These are phyloP conservation scores for Kwoniella shivajii DNA, from an alignment of 1,284 basidiomycete genomes.

Conservation along the genomic window DNA sequence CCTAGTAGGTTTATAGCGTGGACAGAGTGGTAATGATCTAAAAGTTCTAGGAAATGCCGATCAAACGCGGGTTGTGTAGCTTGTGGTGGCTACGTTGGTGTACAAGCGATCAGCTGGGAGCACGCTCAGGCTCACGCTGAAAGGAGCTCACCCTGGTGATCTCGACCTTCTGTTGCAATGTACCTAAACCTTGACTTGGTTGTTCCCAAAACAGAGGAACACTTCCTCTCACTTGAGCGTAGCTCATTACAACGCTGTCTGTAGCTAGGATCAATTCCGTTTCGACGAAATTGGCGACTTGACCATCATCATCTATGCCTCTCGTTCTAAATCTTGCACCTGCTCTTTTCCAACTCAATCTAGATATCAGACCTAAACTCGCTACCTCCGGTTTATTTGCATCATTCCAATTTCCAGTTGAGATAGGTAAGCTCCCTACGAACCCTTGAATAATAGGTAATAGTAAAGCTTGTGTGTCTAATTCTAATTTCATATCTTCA, in stretches of 20 bases:
- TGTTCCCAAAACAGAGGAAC: slow-evolving; percentile 99
- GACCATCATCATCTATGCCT: slow-evolving; percentile 96
- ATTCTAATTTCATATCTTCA: slow-evolving; percentile 53
- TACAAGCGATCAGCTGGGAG: slow-evolving; percentile 51
- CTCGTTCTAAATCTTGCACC: slow-evolving; percentile 97
- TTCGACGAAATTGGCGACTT: slow-evolving; percentile 98
- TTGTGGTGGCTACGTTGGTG: slow-evolving; percentile 68
- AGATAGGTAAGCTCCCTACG: slow-evolving; percentile 60
- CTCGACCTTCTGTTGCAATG: slow-evolving; percentile 86
- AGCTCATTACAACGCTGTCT: slow-evolving; percentile 81
- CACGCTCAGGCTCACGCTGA: too few species aligned
- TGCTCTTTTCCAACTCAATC: slow-evolving; percentile 91
- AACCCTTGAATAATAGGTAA: slow-evolving; percentile 93
- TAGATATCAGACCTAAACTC: slow-evolving; percentile 76
- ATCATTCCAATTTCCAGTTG: slow-evolving; percentile 59
- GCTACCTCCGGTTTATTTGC: slow-evolving; percentile 50
- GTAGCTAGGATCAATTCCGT: slow-evolving; percentile 89
- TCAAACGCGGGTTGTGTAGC: slow-evolving; percentile 96
- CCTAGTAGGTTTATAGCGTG: slow-evolving; percentile 89
- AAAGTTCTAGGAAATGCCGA: slow-evolving; percentile 82
- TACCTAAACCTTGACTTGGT: slow-evolving; percentile 73
- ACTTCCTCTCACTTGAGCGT: slow-evolving; percentile 89
- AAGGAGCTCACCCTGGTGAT: slow-evolving; percentile 60
- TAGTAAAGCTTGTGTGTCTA: slow-evolving; percentile 53
- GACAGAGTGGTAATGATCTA: slow-evolving; percentile 75